These are phyloP conservation scores for Tolypocladium tundrense DNA, from an alignment of 2,329 filamentous ascomycete species.

Conservation along the genomic window DNA sequence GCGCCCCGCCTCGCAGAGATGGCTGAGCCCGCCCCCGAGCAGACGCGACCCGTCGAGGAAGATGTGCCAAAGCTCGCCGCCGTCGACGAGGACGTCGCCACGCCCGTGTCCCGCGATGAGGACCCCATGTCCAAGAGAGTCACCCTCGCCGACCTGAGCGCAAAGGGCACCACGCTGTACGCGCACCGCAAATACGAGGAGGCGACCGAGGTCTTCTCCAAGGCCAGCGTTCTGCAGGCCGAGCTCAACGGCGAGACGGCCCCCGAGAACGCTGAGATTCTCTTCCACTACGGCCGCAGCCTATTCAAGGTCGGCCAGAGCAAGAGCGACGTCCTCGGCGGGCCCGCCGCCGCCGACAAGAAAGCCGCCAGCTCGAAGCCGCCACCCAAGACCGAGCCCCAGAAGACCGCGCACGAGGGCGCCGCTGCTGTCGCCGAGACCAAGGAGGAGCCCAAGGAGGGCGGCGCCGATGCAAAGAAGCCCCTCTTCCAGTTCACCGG, in stretches of 20 bases:
- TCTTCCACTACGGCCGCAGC: slow-evolving; percentile 89
- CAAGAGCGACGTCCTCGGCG: slow-evolving; percentile 90
- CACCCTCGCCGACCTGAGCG: slow-evolving; percentile 66
- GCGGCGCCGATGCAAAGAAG: slow-evolving; percentile 42
- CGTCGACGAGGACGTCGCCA: slow-evolving; percentile 9
- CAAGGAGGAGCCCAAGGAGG: slow-evolving; percentile 25
- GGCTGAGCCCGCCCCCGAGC: not conserved
- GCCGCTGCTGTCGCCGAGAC: slow-evolving; percentile 32
- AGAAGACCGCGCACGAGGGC: slow-evolving; percentile 35
- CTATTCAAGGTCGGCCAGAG: slow-evolving; percentile 88
- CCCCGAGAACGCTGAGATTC: slow-evolving; percentile 81
- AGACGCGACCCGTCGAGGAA: not conserved
- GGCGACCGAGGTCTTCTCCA: slow-evolving; percentile 79
- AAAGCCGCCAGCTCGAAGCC: slow-evolving; percentile 33
- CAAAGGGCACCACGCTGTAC: slow-evolving; percentile 76
- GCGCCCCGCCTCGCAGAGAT: not conserved
- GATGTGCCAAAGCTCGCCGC: slow-evolving; percentile 2
- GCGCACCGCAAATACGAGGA: slow-evolving; percentile 79
- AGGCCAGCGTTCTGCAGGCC: slow-evolving; percentile 81
- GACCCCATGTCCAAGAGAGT: slow-evolving; percentile 45
- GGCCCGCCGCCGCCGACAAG: slow-evolving; percentile 55
- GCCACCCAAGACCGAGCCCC: slow-evolving; percentile 25
- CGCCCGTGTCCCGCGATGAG: slow-evolving; percentile 24
- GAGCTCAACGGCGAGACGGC: slow-evolving; percentile 87
- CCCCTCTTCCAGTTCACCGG: slow-evolving; percentile 86